Base-by-base conservation (phyloP, 306 rosid genomes). In the Cucumis hystrix region DNA sequence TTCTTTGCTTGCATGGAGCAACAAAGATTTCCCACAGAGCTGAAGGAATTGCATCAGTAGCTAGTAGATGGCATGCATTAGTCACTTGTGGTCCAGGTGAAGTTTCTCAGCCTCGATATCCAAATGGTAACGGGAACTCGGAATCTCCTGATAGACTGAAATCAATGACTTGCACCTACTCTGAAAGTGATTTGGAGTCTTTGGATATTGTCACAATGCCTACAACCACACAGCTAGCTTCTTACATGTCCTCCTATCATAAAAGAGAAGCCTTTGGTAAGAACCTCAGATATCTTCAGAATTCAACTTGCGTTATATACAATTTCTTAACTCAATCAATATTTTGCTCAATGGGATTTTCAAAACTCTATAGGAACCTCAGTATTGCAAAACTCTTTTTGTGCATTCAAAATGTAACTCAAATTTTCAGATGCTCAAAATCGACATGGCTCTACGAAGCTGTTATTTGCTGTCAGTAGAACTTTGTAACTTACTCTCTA, bases 51-150 rank as follows among this genome's bases (percentile, higher is more conserved):
- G 82, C 85, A 43, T 80, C 88, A 20, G 78, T 84, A 18, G 71
- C 88, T 12, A 84, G 85, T 79, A 75, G 83, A 84, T 87, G 87
- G 90, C 90, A 87, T 61, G 90, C 90, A 59, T 43, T 82, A 61
- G 84, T 87, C 51, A 87, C 90, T 8, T 87, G 90, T 80, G 80
- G 70, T 71, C 60, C 83, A 20, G 40, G 49, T 6, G 63, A 79
- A 37, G 72, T 39, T 28, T 76, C 82, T 52, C 83, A 76, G 40
- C 45, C 63, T 52, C 77, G 63, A 52, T 12, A 49, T 54, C 63
- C 62, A 11, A 73, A 73, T 9, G 77, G 63, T 12, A 54, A 54
- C 62, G 83, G 77, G 21, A 82, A 58, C 41, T 9, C 77, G 35
- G 83, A 56, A 25, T 10, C 63, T 12, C 17, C 77, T 30, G 7